phyloP scores from a whole-genome alignment of 2,329 filamentous ascomycete species.

The Scopulariopsis brevicaulis region DNA sequence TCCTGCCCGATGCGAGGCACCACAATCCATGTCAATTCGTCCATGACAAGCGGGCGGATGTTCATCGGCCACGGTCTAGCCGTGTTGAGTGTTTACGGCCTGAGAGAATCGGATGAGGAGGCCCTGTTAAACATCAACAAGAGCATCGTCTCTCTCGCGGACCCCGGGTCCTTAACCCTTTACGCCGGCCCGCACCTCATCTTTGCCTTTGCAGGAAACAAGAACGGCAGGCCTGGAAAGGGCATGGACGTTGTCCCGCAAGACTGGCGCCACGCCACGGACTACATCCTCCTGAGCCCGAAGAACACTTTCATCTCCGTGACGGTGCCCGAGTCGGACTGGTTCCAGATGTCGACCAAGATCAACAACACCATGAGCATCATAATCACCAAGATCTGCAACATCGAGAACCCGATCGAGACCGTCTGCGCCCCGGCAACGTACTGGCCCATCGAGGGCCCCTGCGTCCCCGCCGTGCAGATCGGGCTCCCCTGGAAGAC shows the following conservation, averaged over 20 bases:
- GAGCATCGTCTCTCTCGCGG: background rate
- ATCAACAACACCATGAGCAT: background rate
- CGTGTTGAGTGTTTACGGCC: background rate
- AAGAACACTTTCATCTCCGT: background rate
- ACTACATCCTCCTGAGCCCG: background rate
- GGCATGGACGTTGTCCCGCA: background rate
- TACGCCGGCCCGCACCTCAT: background rate
- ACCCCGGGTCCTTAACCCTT: background rate
- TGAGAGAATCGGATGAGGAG: background rate
- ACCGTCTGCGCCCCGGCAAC: background rate
- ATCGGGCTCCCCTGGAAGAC: constrained; percentile 3
- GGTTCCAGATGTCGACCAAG: background rate
- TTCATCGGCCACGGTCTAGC: background rate
- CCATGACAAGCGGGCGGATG: background rate
- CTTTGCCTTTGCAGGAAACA: background rate
- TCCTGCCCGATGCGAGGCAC: background rate
- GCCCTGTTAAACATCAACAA: background rate
- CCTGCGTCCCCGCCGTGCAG: background rate
- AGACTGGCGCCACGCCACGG: background rate
- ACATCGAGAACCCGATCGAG: background rate
- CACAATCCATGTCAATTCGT: background rate
- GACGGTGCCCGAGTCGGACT: background rate
- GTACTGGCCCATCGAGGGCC: background rate
- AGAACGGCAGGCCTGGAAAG: background rate
- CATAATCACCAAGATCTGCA: background rate